Evolutionary conservation across 2,329 filamentous ascomycete species (phyloP).

Genomic region (Shiraia bambusicola): DNA sequence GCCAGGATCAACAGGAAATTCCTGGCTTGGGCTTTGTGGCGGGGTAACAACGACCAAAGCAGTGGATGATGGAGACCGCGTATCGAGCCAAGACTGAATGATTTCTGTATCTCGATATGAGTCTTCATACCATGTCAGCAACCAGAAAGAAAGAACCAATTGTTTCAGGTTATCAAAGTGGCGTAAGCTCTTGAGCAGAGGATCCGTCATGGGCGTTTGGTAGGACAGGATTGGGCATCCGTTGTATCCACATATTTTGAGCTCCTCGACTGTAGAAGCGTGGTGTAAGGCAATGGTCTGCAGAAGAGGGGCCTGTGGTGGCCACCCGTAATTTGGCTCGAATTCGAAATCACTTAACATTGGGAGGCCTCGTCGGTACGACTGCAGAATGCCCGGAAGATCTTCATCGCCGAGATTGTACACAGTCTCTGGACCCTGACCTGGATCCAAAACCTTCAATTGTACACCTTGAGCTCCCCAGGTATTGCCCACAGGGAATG

Average conservation of each 20-base stretch:
- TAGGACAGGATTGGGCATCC: constrained; percentile 46
- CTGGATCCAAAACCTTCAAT: constrained; percentile 32
- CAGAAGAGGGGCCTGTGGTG: constrained; percentile 42
- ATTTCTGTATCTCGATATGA: constrained; percentile 46
- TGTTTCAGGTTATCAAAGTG: constrained; percentile 47
- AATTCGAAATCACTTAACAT: constrained; percentile 31
- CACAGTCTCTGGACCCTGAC: constrained; percentile 18
- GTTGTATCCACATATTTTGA: constrained; percentile 53
- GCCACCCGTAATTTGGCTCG: constrained; percentile 46
- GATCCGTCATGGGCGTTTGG: constrained; percentile 41
- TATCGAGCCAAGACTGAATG: constrained; percentile 49
- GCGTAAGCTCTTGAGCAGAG: constrained; percentile 44
- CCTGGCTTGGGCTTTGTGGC: constrained; percentile 22
- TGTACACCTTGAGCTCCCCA: constrained; percentile 45
- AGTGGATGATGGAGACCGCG: constrained; percentile 42
- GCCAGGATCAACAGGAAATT: constrained; percentile 29
- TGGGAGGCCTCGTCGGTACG: constrained; percentile 23
- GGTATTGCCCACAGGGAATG: constrained; percentile 48
- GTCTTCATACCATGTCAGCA: constrained; percentile 45
- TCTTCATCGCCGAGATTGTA: constrained; percentile 36
- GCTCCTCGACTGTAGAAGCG: constrained; percentile 44
- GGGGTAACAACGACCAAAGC: constrained; percentile 43
- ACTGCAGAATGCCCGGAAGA: constrained; percentile 23
- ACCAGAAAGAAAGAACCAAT: constrained; percentile 47
- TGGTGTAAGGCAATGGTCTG: constrained; percentile 47